These are phyloP conservation scores for Pseudophaeomoniella oleicola DNA, from an alignment of 2,329 filamentous ascomycete genomes.

Conservation along the genomic window DNA sequence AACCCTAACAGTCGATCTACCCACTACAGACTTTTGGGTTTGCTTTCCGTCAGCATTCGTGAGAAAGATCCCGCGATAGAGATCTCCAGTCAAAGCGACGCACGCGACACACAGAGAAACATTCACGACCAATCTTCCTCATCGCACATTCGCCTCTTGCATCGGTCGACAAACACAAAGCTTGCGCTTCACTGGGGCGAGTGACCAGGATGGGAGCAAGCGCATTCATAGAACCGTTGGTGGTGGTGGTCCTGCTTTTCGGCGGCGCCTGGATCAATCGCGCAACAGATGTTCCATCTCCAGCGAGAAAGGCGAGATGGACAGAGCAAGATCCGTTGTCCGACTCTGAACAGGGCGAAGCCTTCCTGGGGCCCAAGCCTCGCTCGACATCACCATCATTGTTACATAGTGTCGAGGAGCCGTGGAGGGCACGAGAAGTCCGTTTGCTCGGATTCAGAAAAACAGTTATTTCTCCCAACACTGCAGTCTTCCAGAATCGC, in stretches of 20 bases:
- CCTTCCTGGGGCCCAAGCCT: slow-evolving; percentile 14
- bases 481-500: slow-evolving; percentile 42
- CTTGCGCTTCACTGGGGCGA: no score
- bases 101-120: no score
- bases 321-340: slow-evolving; percentile 13
- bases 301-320: slow-evolving; percentile 6
- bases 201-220: slow-evolving; percentile 45
- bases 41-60: no score
- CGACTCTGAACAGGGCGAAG: slow-evolving; percentile 18
- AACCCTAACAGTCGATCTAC: no score
- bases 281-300: slow-evolving; percentile 19
- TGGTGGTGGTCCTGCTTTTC: slow-evolving; percentile 44
- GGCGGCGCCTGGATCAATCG: slow-evolving; percentile 50
- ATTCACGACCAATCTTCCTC: no score
- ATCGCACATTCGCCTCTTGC: no score
- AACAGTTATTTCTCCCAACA: slow-evolving; percentile 46
- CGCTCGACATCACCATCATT: slow-evolving; percentile 25
- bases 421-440: slow-evolving; percentile 37
- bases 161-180: no score
- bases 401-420: slow-evolving; percentile 24
- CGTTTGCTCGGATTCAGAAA: slow-evolving; percentile 29
- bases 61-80: no score
- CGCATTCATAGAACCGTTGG: slow-evolving; percentile 45
- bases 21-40: no score
- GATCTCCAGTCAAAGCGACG: no score